phyloP scores from a whole-genome alignment of 345 rosid genomes.

The Heritiera littoralis region DNA sequence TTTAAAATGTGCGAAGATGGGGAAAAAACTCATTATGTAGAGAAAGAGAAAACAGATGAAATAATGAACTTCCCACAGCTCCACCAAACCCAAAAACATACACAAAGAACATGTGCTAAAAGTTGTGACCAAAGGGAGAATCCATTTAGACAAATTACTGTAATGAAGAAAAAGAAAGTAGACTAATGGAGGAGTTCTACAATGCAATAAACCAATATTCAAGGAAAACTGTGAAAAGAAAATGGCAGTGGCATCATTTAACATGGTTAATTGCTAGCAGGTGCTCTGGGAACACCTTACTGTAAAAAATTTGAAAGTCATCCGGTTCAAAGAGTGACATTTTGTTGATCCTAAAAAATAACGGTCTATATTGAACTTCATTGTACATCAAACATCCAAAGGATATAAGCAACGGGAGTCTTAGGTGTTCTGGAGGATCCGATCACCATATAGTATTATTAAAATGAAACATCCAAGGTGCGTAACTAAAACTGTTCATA shows the following conservation, averaged over 20 bases:
- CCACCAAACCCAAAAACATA: not conserved
- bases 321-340: not conserved
- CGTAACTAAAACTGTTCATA: not conserved
- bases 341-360: not conserved
- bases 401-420: not conserved
- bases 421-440: not conserved
- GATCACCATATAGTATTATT: not conserved
- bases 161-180: not conserved
- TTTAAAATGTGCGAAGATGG: not conserved
- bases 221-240: not conserved
- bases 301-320: not conserved
- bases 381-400: not conserved
- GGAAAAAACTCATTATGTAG: not conserved
- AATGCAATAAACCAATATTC: not conserved
- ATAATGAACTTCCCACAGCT: not conserved
- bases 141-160: not conserved
- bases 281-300: conserved; percentile 27
- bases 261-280: not conserved
- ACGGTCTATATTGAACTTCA: not conserved
- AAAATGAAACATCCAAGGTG: not conserved
- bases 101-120: not conserved
- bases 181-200: not conserved
- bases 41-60: not conserved
- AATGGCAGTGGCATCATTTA: not conserved
- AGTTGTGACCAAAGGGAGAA: not conserved